Evolutionary conservation across 768 basidiomycete species (phyloP).

Genomic region (Hysterangium stoloniferum): DNA sequence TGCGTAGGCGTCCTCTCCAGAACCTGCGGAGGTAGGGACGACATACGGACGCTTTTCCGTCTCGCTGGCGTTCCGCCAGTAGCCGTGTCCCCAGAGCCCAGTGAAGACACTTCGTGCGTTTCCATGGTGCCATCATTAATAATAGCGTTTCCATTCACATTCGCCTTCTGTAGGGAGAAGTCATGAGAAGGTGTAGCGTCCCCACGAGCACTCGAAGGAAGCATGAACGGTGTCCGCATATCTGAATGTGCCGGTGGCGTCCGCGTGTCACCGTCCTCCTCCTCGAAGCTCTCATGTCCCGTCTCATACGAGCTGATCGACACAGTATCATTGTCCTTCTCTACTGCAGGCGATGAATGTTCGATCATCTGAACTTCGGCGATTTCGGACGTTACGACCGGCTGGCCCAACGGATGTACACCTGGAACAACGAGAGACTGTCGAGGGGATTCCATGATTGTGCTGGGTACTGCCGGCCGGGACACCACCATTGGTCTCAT

Average conservation of each 20-base stretch:
- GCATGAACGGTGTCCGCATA: constrained; percentile 15
- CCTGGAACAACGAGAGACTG: background rate
- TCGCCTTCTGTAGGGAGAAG: constrained; percentile 16
- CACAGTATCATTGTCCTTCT: constrained; percentile 30
- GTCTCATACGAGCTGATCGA: constrained; percentile 64
- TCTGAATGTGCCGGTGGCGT: constrained; percentile 6
- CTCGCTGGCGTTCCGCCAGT: constrained; percentile 21
- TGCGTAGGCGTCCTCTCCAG: constrained; percentile 62
- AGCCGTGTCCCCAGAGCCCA: constrained; percentile 19
- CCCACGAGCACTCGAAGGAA: constrained; percentile 18
- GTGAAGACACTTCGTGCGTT: constrained; percentile 6
- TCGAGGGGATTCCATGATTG: background rate
- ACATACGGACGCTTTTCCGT: constrained; percentile 72
- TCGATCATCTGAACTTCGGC: no score
- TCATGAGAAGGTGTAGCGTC: constrained; percentile 6
- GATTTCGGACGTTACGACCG: background rate
- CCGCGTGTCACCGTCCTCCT: constrained; percentile 14
- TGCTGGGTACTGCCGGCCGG: background rate
- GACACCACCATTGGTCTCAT: background rate
- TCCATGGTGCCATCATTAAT: background rate
- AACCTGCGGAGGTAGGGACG: constrained; percentile 61
- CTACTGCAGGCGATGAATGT: constrained; percentile 12
- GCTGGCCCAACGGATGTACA: background rate
- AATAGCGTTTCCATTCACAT: constrained; percentile 25
- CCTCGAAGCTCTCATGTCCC: constrained; percentile 44